Evolutionary conservation across 805 yeast genomes (phyloP).

Genomic region (Candida peoriensis): DNA sequence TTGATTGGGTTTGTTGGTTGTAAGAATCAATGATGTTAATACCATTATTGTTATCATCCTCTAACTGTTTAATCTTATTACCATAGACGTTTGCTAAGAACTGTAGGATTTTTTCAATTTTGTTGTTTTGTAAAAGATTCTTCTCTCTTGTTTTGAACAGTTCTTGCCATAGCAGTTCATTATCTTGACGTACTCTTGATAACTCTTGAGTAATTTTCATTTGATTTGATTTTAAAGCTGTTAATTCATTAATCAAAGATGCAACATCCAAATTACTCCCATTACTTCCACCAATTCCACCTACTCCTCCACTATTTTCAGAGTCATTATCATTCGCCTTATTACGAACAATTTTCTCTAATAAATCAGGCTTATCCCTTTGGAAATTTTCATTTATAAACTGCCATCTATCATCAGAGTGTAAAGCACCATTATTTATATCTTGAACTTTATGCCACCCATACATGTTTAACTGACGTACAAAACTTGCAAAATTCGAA

Average conservation of each 20-base stretch:
- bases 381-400: constrained; percentile 80
- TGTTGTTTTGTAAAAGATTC: constrained; percentile 79
- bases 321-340: constrained; percentile 29
- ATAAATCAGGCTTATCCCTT: constrained; percentile 72
- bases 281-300: constrained; percentile 7
- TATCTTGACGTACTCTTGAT: constrained; percentile 77
- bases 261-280: constrained; percentile 6
- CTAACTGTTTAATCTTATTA: constrained; percentile 20
- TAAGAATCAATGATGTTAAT: background rate
- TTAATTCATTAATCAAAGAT: constrained; percentile 39
- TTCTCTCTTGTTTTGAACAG: constrained; percentile 78
- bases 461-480: constrained; percentile 94
- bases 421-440: constrained; percentile 67
- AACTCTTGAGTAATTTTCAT: constrained; percentile 78
- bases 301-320: constrained; percentile 6
- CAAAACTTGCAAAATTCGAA: constrained; percentile 91
- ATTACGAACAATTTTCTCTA: constrained; percentile 83
- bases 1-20: background rate
- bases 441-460: constrained; percentile 99
- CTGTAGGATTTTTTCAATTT: constrained; percentile 80
- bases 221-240: constrained; percentile 68
- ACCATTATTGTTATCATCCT: constrained; percentile 10
- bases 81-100: constrained; percentile 69
- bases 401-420: constrained; percentile 80
- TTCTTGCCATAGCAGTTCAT: constrained; percentile 89